Evolutionary conservation across 2,329 filamentous ascomycete species (phyloP), one percentile per base, ranked within the genome.

Genomic region (Elsinoe ampelina): DNA sequence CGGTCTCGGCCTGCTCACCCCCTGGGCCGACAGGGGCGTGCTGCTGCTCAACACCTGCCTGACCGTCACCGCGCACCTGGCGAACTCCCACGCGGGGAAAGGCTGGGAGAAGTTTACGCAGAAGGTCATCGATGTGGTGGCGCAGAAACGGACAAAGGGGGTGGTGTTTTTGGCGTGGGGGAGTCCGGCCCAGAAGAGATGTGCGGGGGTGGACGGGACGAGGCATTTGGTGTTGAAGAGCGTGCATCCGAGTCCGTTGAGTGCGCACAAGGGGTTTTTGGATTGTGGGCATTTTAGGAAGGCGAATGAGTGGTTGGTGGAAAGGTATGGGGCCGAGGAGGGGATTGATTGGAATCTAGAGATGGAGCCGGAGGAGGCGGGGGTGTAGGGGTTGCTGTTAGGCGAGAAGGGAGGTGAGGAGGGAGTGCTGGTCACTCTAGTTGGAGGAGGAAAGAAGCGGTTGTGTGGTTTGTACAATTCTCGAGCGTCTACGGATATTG

Each of bases 161-260:
- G 92, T 98, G 1, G 93, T 96, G 3, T 98, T 96, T 68, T 75
- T 98, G 71, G 92, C 92, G 0, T 98, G 93, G 93, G 93, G 93
- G 13, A 83, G 77, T 5, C 88, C 89, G 1, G 93, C 93, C 0
- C 86, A 84, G 57, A 87, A 89, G 73, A 77, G 91, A 57, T 88
- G 95, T 19, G 73, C 79, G 41, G 86, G 83, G 63, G 78, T 97
- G 54, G 86, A 93, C 66, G 75, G 72, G 52, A 77, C 81, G 61
- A 84, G 80, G 65, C 92, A 98, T 73, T 78, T 89, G 45, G 88
- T 98, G 36, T 76, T 98, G 62, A 84, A 86, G 72, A 87, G 84
- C 65, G 90, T 91, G 51, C 93, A 98, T 73, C 93, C 93, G 0
- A 95, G 89, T 70, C 93, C 93, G n/a, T 71, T 96, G 62, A 95